Evolutionary conservation across 1,139 yeast genomes (phyloP).

Genomic region (Ogataea hybrid): DNA sequence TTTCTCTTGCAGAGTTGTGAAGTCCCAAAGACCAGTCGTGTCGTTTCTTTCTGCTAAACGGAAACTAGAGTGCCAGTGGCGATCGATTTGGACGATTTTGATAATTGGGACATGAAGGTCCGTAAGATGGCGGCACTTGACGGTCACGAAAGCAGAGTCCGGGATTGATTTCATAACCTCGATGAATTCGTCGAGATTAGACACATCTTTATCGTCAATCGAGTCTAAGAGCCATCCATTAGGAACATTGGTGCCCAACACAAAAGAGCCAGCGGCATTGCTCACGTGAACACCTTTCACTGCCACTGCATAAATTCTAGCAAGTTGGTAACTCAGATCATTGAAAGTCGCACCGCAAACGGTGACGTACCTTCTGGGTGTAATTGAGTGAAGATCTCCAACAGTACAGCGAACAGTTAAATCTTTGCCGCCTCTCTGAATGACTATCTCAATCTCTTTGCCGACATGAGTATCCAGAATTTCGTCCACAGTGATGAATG

Average conservation of each 20-base stretch:
- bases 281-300: constrained; percentile 81
- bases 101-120: constrained; percentile 75
- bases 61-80: constrained; percentile 81
- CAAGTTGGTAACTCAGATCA: constrained; percentile 82
- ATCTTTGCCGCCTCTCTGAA: constrained; percentile 76
- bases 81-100: constrained; percentile 65
- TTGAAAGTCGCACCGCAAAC: constrained; percentile 89
- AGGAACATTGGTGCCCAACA: constrained; percentile 55
- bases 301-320: constrained; percentile 80
- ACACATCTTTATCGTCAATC: constrained; percentile 71
- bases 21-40: constrained; percentile 85
- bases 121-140: constrained; percentile 72
- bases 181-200: constrained; percentile 69
- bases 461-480: constrained; percentile 75
- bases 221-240: constrained; percentile 77
- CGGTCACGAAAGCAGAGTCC: constrained; percentile 69
- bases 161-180: constrained; percentile 78
- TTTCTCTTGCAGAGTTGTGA: constrained; percentile 58
- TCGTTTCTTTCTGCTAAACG: constrained; percentile 78
- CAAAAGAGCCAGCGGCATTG: constrained; percentile 78
- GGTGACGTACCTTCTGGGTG: constrained; percentile 78
- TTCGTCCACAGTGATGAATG: constrained; percentile 81
- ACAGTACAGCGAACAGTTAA: constrained; percentile 51
- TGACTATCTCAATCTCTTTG: constrained; percentile 49
- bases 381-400: constrained; percentile 75